These are phyloP conservation scores for Amylocystis lapponica DNA, from an alignment of 768 basidiomycete genomes.

Conservation along the genomic window DNA sequence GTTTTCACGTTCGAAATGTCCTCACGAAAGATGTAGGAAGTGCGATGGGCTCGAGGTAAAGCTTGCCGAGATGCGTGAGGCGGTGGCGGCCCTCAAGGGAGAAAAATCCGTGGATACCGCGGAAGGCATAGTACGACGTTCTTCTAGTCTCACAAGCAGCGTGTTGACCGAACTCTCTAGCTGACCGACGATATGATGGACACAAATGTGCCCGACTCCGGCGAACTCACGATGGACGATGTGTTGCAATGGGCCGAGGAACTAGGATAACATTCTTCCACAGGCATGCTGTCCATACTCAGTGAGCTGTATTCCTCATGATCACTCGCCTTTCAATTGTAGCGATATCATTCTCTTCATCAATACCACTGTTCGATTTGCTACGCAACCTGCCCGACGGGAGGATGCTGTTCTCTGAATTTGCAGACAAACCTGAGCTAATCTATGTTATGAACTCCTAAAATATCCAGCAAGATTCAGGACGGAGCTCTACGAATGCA, in stretches of 20 bases:
- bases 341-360: too few relatives aligned
- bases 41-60: slow-evolving; percentile 66
- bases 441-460: too few relatives aligned
- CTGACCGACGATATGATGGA: neutral
- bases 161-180: neutral
- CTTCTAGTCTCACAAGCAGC: too few relatives aligned
- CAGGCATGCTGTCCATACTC: too few relatives aligned
- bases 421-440: too few relatives aligned
- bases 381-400: too few relatives aligned
- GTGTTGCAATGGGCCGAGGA: slow-evolving; percentile 58
- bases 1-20: neutral
- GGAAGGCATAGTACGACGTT: neutral
- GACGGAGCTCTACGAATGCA: too few relatives aligned
- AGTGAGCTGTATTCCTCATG: too few relatives aligned
- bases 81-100: slow-evolving; percentile 1
- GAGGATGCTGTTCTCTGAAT: too few relatives aligned
- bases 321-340: too few relatives aligned
- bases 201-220: neutral
- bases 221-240: slow-evolving; percentile 30
- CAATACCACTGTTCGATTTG: too few relatives aligned
- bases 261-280: slow-evolving; percentile 17
- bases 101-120: neutral
- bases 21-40: slow-evolving; percentile 40
- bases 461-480: too few relatives aligned
- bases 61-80: slow-evolving; percentile 45